These are phyloP conservation scores for Chiua virens DNA, from an alignment of 768 basidiomycete genomes.

Conservation along the genomic window DNA sequence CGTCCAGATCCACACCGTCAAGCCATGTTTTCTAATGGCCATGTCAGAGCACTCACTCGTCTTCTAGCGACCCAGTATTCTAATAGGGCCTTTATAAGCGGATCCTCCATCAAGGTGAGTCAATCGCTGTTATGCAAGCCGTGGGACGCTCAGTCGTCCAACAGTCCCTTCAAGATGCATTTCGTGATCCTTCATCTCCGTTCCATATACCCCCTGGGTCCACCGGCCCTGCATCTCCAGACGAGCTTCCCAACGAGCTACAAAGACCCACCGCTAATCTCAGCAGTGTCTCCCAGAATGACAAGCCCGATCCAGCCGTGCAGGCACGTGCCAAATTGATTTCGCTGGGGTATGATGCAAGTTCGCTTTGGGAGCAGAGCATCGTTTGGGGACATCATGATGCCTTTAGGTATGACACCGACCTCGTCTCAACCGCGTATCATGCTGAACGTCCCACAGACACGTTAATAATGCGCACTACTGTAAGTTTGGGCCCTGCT, in stretches of 20 bases:
- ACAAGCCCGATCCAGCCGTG: slow-evolving; percentile 15
- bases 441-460: slow-evolving; percentile 34
- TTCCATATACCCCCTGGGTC: slow-evolving; percentile 62
- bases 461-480: slow-evolving; percentile 81
- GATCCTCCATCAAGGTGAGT: slow-evolving; percentile 28
- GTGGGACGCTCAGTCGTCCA: neutral
- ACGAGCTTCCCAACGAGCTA: slow-evolving; percentile 33
- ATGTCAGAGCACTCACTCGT: neutral
- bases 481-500: slow-evolving; percentile 37
- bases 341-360: slow-evolving; percentile 55
- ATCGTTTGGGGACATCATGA: slow-evolving; percentile 84
- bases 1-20: too few species aligned
- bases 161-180: slow-evolving; percentile 63
- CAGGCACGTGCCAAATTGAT: slow-evolving; percentile 45
- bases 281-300: neutral
- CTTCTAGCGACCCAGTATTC: neutral
- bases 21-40: slow-evolving; percentile 10
- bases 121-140: too few species aligned
- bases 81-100: slow-evolving; percentile 15
- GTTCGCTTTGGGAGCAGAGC: slow-evolving; percentile 74
- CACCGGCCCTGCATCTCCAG: slow-evolving; percentile 58
- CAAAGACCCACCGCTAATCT: neutral
- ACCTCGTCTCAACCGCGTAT: neutral
- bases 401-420: slow-evolving; percentile 64
- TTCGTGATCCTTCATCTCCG: slow-evolving; percentile 64